Conservation (phyloP, 202 grass and related monocot genomes). For the Setaria viridis region DNA sequence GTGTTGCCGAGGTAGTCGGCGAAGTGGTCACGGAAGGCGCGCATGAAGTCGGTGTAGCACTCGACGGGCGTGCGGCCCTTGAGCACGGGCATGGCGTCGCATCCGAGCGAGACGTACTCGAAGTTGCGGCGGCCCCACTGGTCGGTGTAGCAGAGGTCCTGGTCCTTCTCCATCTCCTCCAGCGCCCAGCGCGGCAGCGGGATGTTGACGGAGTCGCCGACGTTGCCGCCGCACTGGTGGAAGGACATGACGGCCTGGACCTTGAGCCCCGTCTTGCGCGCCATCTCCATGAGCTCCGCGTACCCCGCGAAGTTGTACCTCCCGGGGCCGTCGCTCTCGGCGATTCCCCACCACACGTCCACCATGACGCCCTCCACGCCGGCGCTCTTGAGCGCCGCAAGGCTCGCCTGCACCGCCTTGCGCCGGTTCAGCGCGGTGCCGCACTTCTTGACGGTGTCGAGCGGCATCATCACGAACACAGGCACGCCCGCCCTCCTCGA, state of each 20-base stretch:
- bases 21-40: conserved; percentile 88
- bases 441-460: conserved; percentile 68
- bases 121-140: conserved; percentile 76
- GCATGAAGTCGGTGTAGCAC: conserved; percentile 97
- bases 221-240: conserved; percentile 92
- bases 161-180: conserved; percentile 77
- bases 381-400: conserved; percentile 73
- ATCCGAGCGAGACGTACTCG: conserved; percentile 90
- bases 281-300: conserved; percentile 87
- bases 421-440: conserved; percentile 61
- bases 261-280: conserved; percentile 62
- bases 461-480: conserved; percentile 91
- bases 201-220: conserved; percentile 69
- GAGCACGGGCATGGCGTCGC: conserved; percentile 80
- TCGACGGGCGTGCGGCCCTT: conserved; percentile 77
- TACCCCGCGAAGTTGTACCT: conserved; percentile 78
- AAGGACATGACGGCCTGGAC: conserved; percentile 99
- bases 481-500: conserved; percentile 52
- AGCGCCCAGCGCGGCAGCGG: conserved; percentile 67
- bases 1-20: conserved; percentile 66
- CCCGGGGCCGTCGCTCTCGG: conserved; percentile 58
- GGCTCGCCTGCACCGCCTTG: conserved; percentile 70
- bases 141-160: conserved; percentile 81
- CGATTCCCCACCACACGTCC: conserved; percentile 94
- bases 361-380: conserved; percentile 88